Percentiles rank a stretch among this genome's conserved stretches.
phyloP scores from a whole-genome alignment of 257 asterid genomes.

The Haberlea rhodopensis region DNA sequence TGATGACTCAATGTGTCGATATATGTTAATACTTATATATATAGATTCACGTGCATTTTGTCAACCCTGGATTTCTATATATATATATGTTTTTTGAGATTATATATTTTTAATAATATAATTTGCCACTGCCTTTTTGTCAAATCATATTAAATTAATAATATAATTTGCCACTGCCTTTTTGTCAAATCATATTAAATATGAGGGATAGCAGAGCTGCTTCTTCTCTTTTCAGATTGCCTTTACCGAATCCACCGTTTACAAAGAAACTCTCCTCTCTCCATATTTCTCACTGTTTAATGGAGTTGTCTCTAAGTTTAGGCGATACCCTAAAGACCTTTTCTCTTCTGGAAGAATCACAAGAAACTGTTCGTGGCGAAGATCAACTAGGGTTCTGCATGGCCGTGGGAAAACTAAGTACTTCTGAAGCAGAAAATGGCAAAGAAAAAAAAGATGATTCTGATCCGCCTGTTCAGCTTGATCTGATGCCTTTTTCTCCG shows the following conservation, averaged over 20 bases:
- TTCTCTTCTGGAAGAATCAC: conserved; percentile 40
- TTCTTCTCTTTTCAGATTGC: conserved; percentile 17
- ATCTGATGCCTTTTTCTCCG: conserved; percentile 65
- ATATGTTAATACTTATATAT: conserved; percentile 34
- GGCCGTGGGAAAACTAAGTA: conserved; percentile 34
- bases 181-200: conserved; percentile 24
- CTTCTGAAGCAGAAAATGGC: neutral
- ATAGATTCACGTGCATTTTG: conserved; percentile 65
- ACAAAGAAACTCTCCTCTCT: neutral
- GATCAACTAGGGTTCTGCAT: conserved; percentile 78
- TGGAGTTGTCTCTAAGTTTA: conserved; percentile 83
- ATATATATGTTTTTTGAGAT: no score
- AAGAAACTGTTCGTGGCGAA: conserved; percentile 25
- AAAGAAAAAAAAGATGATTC: conserved; percentile 25
- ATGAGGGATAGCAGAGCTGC: neutral
- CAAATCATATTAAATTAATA: conserved; percentile 39
- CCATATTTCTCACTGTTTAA: neutral
- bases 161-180: no score
- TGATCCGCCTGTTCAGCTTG: conserved; percentile 78
- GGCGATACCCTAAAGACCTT: conserved; percentile 64
- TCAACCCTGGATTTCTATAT: no score
- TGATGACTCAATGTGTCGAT: no score
- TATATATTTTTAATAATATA: no score
- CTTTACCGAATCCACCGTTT: conserved; percentile 2
- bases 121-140: no score